Base-by-base conservation (phyloP, 352 stramenopile genomes). In the Thalassiosira exigua region DNA sequence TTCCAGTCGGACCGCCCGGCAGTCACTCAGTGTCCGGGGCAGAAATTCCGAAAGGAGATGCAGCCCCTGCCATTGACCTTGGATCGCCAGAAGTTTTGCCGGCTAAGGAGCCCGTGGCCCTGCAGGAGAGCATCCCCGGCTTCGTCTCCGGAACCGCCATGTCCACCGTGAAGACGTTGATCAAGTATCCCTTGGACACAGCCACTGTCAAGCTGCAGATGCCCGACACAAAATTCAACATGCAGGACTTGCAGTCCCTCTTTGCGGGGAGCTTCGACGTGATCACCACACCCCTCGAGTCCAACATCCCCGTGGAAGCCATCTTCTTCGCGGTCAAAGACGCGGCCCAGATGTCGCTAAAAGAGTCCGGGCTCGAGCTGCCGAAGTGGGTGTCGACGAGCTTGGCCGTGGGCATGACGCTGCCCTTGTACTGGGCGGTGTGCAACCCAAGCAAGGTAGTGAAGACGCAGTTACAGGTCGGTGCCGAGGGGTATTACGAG, bases 261-360 rank as follows among this genome's bases (percentile, higher is more conserved):
- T 89, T 91, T 36, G n/a, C 69, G 48, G 82, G 72, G 53, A 85
- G 75, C 42, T 90, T 85, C 60, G 51, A 75, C 54, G 87, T 84
- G n/a, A 81, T 92, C 51, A 64, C 64, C 2, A 52, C 69, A 30
- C 78, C 84, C 5, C 59, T 92, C 12, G 17, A 91, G 30, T 82
- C 62, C 7, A 92, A 92, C 61, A 86, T 92, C 61, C 87, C 87
- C 9, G 82, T 57, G 5, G 82, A 80, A 36, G 87, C 76, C 1
- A 69, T 90, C 12, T 92, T 92, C 67, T 92, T 92, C 81, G 84
- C 76, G 2, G 78, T 89, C 4, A 91, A 91, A 48, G 87, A 92
- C 84, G 79, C 81, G 21, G 68, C 59, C n/a, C 90, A 91, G 66
- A 58, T 54, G 4, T 36, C 46, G 46, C 48, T 91, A 2, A 85